Percentiles rank a stretch among this genome's conserved stretches.
phyloP scores from a whole-genome alignment of 257 asterid species.

The Fraxinus pennsylvanica region DNA sequence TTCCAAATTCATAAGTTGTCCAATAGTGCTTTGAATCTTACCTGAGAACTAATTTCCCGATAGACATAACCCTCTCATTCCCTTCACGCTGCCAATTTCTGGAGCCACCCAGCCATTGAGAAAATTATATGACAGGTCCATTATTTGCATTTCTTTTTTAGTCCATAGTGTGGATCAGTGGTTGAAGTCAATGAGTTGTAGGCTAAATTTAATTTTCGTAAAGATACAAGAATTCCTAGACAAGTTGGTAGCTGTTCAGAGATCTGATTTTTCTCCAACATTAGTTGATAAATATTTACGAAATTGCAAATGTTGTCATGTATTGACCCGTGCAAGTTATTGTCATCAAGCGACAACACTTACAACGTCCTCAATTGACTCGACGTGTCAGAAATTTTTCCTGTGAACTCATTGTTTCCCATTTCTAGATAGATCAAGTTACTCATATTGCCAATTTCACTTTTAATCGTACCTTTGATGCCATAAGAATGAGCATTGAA shows the following conservation, averaged over 20 bases:
- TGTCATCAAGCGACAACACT: background rate
- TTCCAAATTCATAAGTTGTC: too few species aligned
- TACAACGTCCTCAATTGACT: slow-evolving; percentile 7
- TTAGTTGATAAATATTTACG: background rate
- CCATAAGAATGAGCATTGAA: background rate
- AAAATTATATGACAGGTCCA: too few species aligned
- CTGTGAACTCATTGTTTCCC: slow-evolving; percentile 4
- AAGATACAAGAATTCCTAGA: too few species aligned
- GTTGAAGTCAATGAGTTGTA: too few species aligned
- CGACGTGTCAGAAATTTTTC: slow-evolving; percentile 7
- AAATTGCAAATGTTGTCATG: slow-evolving; percentile 11
- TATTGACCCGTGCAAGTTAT: slow-evolving; percentile 7
- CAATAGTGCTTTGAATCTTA: too few species aligned
- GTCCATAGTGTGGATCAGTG: too few species aligned
- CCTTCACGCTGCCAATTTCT: too few species aligned
- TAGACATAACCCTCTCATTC: too few species aligned
- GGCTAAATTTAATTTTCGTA: too few species aligned
- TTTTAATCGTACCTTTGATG: slow-evolving; percentile 17
- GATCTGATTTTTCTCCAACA: background rate
- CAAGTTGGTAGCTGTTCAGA: background rate
- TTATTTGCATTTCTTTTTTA: too few species aligned
- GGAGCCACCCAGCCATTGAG: too few species aligned
- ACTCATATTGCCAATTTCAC: slow-evolving; percentile 21
- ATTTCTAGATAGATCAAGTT: slow-evolving; percentile 5
- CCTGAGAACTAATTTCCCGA: too few species aligned